Evolutionary conservation across 495 filamentous ascomycete species (phyloP), one percentile per base, ranked within the genome.

Genomic region (Xylaria acuta): DNA sequence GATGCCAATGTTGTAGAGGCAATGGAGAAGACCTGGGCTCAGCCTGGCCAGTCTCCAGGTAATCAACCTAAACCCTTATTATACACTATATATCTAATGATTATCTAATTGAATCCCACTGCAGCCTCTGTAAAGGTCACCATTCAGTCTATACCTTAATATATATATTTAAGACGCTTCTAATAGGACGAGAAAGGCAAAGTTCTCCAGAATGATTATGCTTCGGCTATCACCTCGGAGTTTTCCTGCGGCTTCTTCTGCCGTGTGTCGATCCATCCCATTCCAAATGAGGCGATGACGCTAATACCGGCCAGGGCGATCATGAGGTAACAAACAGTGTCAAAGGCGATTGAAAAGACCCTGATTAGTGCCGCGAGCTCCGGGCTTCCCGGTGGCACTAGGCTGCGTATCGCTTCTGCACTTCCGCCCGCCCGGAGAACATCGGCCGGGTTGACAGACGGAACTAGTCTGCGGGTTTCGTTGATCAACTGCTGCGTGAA

Each of bases 221-320:
- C 51, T 60, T 72, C 70, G 22, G 47, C 51, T 34, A 25, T 3
- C 7, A 53, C 62, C 63, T 72, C 49, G 6, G 70, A 0, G 1
- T 59, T 67, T 40, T 12, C 49, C 25, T 72, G 47, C n/a, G 49
- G 49, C 40, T 72, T 72, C 43, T 34, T 85, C 78, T 85, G 86
- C 68, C 84, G 79, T 40, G 87, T 76, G 76, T 86, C 86, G 51
- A 83, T 81, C 86, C 85, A 89, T 25, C 86, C 87, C 82, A 88
- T 85, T 0, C 85, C 85, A 72, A 79, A 88, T 3, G 81, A 75
- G 38, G 78, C 80, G 14, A 82, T 20, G 47, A 81, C 79, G 22
- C 73, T 75, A 7, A 75, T 51, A 2, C 69, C 76, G 11, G 78
- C 78, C 32, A 76, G 41, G 2, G 74, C 83, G 27, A 80, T 75